Conservation (phyloP, 768 basidiomycete genomes). For the Suillus lakei region DNA sequence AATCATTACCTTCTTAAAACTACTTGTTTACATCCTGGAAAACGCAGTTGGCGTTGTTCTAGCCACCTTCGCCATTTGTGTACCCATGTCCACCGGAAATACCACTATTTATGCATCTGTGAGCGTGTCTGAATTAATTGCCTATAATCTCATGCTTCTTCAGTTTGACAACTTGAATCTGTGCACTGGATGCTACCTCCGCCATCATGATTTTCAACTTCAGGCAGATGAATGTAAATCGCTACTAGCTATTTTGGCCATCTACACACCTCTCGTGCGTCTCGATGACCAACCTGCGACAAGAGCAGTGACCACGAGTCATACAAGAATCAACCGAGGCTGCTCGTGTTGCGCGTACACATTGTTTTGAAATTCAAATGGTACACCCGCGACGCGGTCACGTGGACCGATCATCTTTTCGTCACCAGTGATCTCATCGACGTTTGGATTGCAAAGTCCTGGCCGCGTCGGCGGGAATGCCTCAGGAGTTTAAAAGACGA, state of each 20-base stretch:
- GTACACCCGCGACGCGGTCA: not conserved
- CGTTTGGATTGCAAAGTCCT: not conserved
- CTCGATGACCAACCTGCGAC: not conserved
- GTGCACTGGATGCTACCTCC: not conserved
- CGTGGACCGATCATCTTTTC: constrained; percentile 18
- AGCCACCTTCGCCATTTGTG: constrained; percentile 6
- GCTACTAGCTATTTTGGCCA: not conserved
- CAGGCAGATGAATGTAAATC: not conserved
- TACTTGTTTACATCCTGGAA: not conserved
- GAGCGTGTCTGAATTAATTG: not conserved
- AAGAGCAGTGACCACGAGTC: not conserved
- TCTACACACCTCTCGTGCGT: not conserved
- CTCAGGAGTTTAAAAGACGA: not conserved
- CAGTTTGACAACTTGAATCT: not conserved
- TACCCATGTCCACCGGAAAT: not conserved
- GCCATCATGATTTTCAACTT: not conserved
- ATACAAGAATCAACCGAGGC: not conserved
- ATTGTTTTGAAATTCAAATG: not conserved
- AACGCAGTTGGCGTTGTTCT: not conserved
- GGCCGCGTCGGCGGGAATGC: constrained; percentile 15
- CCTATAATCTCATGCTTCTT: not conserved
- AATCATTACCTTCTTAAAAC: not conserved
- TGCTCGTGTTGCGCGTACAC: not conserved
- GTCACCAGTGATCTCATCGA: constrained; percentile 20
- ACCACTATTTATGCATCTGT: not conserved